Conservation (phyloP, 2,329 filamentous ascomycete species). For the Beauveria bassiana region DNA sequence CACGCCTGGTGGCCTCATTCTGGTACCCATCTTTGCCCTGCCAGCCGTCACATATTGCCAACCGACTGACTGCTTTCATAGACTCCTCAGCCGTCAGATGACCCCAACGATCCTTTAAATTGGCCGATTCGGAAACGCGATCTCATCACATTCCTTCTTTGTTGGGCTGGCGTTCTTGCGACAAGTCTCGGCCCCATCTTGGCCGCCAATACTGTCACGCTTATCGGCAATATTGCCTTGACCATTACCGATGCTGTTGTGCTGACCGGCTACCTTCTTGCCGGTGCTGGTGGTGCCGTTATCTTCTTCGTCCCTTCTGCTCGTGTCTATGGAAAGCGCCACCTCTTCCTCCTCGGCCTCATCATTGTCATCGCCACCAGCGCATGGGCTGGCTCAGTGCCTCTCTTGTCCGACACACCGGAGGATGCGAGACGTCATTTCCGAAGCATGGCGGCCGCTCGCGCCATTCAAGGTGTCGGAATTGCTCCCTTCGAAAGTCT, state of each 20-base stretch:
- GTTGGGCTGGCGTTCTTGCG: constrained; percentile 72
- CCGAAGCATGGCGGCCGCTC: constrained; percentile 63
- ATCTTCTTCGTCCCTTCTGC: constrained; percentile 82
- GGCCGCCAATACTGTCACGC: constrained; percentile 76
- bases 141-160: constrained; percentile 69
- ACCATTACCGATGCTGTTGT: constrained; percentile 71
- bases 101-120: constrained; percentile 78
- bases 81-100: constrained; percentile 78
- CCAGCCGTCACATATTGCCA: background rate
- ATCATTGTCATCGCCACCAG: constrained; percentile 65
- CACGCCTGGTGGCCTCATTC: constrained; percentile 67
- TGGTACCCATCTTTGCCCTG: constrained; percentile 41
- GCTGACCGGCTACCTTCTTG: constrained; percentile 79
- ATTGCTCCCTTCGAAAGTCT: constrained; percentile 84
- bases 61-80: constrained; percentile 16
- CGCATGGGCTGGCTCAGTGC: constrained; percentile 66
- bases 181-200: constrained; percentile 79
- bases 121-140: constrained; percentile 88
- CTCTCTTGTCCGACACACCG: background rate
- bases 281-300: constrained; percentile 73
- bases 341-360: constrained; percentile 74
- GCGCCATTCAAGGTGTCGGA: constrained; percentile 79
- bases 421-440: constrained; percentile 36
- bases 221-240: constrained; percentile 57
- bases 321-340: constrained; percentile 86